Evolutionary conservation across 106 monocot species (phyloP).

Genomic region (Acanthochlamys bracteata): DNA sequence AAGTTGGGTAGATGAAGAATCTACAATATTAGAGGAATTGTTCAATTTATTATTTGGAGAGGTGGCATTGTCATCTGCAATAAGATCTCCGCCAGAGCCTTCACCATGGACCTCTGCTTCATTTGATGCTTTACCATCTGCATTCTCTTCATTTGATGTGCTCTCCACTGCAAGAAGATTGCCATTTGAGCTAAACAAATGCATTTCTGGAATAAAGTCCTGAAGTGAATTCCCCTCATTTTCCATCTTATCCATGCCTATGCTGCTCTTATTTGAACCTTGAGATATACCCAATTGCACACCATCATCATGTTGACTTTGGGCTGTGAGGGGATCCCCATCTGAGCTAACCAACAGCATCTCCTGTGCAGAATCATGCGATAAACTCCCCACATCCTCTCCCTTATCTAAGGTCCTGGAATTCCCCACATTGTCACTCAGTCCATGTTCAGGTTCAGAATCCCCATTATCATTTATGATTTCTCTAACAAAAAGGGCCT

Average conservation of each 20-base stretch:
- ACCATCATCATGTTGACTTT: background rate
- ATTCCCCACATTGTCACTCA: no score
- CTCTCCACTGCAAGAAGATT: background rate
- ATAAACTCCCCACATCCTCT: background rate
- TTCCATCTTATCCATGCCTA: background rate
- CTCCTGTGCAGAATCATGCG: background rate
- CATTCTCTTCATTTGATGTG: background rate
- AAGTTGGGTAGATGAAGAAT: no score
- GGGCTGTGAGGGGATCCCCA: background rate
- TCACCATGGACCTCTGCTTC: background rate
- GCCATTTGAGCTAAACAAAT: background rate
- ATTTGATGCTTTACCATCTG: background rate
- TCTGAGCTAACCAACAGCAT: background rate
- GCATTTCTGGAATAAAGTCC: background rate
- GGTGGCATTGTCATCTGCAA: no score
- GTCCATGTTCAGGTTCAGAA: no score
- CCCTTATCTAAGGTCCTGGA: background rate
- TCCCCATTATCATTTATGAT: background rate
- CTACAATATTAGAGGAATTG: no score
- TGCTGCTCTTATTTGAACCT: background rate
- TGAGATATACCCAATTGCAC: background rate
- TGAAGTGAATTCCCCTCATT: background rate
- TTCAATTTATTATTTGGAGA: no score
- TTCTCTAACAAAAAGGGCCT: constrained; percentile 1
- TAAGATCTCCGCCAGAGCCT: no score